These are phyloP conservation scores for Komagataella kurtzmanii DNA, from an alignment of 805 yeast species.

Conservation along the genomic window DNA sequence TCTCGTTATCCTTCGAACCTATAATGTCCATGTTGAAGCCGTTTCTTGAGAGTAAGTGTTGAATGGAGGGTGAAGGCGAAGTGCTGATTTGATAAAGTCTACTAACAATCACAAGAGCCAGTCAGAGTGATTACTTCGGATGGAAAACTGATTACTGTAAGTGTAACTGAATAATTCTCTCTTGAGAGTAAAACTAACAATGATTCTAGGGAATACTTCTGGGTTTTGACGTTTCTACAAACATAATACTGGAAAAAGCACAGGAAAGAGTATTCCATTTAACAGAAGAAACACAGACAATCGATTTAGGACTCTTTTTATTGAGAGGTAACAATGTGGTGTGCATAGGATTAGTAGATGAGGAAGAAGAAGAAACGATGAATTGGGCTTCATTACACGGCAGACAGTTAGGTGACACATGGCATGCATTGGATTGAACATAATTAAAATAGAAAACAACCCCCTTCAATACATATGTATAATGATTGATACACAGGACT, in stretches of 20 bases:
- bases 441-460: background rate
- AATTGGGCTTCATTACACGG: conserved; percentile 24
- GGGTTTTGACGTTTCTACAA: conserved; percentile 57
- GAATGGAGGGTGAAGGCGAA: background rate
- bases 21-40: conserved; percentile 13
- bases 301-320: conserved; percentile 33
- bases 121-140: conserved; percentile 46
- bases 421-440: conserved; percentile 12
- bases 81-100: background rate
- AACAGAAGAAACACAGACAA: conserved; percentile 23
- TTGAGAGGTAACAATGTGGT: conserved; percentile 49
- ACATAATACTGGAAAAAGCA: conserved; percentile 38
- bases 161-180: background rate
- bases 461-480: background rate
- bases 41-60: conserved; percentile 12
- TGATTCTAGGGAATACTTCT: conserved; percentile 25
- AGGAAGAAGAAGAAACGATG: conserved; percentile 20
- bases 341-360: conserved; percentile 40
- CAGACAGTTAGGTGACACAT: conserved; percentile 14
- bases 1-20: background rate
- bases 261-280: conserved; percentile 34
- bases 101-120: conserved; percentile 20
- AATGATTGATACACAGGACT: conserved; percentile 3
- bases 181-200: conserved; percentile 1
- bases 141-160: conserved; percentile 30